Conservation (phyloP, 2,329 filamentous ascomycete species). For the Magnaporthales sp. region DNA sequence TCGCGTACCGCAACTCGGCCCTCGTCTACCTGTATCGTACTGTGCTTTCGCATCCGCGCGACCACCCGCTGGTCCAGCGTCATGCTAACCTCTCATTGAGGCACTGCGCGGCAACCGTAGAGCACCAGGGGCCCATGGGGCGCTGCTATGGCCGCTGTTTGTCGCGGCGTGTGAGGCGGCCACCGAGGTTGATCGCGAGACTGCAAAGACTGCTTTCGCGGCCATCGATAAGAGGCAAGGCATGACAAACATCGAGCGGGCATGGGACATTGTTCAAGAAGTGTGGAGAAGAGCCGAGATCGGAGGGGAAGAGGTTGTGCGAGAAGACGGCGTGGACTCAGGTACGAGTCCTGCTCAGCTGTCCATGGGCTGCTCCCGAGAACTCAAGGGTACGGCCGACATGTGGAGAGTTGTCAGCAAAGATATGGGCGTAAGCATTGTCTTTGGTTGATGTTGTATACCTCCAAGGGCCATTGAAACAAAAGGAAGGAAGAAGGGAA, state of each 20-base stretch:
- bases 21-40: constrained; percentile 50
- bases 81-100: constrained; percentile 40
- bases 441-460: constrained; percentile 50
- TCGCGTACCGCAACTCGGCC: constrained; percentile 50
- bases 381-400: constrained; percentile 20
- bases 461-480: too few relatives aligned
- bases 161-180: constrained; percentile 53
- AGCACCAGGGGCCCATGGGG: constrained; percentile 52
- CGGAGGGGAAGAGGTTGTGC: constrained; percentile 12
- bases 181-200: constrained; percentile 35
- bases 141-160: constrained; percentile 57
- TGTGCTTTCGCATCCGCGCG: constrained; percentile 38
- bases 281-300: constrained; percentile 48
- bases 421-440: constrained; percentile 50
- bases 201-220: constrained; percentile 42
- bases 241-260: constrained; percentile 55
- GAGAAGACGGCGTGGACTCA: constrained; percentile 12
- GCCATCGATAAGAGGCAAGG: constrained; percentile 49
- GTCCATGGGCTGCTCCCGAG: background rate
- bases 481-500: background rate
- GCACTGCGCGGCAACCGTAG: constrained; percentile 47
- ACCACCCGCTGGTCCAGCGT: constrained; percentile 41
- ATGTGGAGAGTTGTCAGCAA: constrained; percentile 49
- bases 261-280: constrained; percentile 52
- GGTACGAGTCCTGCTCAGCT: background rate